Conservation (phyloP, 768 basidiomycete species). For the Mycena kentingensis region DNA sequence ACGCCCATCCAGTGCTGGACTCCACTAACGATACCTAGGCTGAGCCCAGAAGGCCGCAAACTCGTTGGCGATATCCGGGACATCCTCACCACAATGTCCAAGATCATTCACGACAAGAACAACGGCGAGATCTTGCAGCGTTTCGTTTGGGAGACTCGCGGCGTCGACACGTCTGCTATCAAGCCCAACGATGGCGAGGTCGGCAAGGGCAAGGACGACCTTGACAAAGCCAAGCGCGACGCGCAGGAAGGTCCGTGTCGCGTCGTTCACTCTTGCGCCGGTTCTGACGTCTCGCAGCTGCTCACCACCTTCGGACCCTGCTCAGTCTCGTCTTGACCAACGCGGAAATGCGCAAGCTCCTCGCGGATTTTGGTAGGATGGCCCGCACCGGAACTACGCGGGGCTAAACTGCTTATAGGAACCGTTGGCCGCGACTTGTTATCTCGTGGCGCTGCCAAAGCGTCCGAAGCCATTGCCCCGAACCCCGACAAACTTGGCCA, state of each 20-base stretch:
- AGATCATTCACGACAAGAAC: slow-evolving; percentile 77
- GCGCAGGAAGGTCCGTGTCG: slow-evolving; percentile 54
- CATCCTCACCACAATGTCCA: slow-evolving; percentile 69
- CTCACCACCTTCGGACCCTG: slow-evolving; percentile 85
- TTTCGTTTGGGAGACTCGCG: slow-evolving; percentile 80
- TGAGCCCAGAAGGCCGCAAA: slow-evolving; percentile 76
- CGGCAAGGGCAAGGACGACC: slow-evolving; percentile 18
- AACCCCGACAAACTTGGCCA: slow-evolving; percentile 56
- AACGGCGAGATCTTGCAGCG: slow-evolving; percentile 89
- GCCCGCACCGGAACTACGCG: too few species aligned
- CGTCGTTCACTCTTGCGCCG: background rate
- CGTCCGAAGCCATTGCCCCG: slow-evolving; percentile 70
- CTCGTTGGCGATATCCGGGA: slow-evolving; percentile 78
- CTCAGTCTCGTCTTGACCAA: slow-evolving; percentile 88
- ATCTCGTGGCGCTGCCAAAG: slow-evolving; percentile 70
- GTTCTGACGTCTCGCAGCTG: slow-evolving; percentile 46
- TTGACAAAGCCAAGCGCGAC: slow-evolving; percentile 47
- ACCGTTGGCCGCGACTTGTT: slow-evolving; percentile 84
- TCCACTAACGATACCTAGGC: too few species aligned
- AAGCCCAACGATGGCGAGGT: slow-evolving; percentile 32
- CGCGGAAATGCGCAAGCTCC: slow-evolving; percentile 86
- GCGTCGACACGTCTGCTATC: slow-evolving; percentile 39
- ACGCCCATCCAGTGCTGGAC: too few species aligned
- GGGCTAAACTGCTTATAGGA: too few species aligned
- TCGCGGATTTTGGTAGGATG: slow-evolving; percentile 77